These are phyloP conservation scores for Leishmania gerbilli DNA, from an alignment of 208 protist species.

Conservation along the genomic window DNA sequence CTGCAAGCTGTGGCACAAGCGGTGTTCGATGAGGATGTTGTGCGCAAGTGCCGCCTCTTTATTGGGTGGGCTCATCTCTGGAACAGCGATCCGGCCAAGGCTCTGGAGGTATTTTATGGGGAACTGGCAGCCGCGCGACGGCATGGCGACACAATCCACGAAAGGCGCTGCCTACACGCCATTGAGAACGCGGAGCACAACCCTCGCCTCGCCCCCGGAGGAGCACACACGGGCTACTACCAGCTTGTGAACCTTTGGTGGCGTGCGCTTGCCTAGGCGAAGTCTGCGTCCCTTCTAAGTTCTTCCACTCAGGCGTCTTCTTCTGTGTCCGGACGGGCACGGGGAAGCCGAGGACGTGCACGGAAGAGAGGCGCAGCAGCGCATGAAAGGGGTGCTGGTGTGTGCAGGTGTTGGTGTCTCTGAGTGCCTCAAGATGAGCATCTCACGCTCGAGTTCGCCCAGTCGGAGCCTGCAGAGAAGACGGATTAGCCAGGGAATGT, in stretches of 20 bases:
- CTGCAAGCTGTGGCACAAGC: conserved; percentile 42
- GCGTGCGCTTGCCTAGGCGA: conserved; percentile 24
- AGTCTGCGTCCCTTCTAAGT: not conserved
- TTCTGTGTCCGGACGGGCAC: not conserved
- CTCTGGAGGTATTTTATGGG: conserved; percentile 43
- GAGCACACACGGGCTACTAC: conserved; percentile 21
- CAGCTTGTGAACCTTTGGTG: conserved; percentile 42
- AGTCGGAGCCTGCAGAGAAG: not conserved
- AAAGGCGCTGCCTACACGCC: conserved; percentile 62
- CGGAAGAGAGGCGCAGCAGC: not conserved
- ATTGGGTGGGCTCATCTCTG: conserved; percentile 76
- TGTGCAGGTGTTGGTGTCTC: not conserved
- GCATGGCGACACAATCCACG: conserved; percentile 42
- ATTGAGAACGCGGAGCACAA: conserved; percentile 49
- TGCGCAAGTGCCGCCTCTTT: conserved; percentile 66
- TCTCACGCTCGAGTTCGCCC: not conserved
- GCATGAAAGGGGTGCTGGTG: not conserved
- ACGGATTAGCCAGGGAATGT: not conserved
- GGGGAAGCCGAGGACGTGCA: not conserved
- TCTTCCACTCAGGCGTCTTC: not conserved
- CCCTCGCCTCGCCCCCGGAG: conserved; percentile 23
- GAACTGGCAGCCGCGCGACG: conserved; percentile 35
- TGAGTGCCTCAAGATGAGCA: not conserved
- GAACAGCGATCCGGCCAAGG: conserved; percentile 42
- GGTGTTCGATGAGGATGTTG: conserved; percentile 45